Percentiles rank a stretch among this genome's conserved stretches.
Evolutionary conservation across 2,329 filamentous ascomycete species (phyloP).

Genomic region (Zymoseptoria pseudotritici): DNA sequence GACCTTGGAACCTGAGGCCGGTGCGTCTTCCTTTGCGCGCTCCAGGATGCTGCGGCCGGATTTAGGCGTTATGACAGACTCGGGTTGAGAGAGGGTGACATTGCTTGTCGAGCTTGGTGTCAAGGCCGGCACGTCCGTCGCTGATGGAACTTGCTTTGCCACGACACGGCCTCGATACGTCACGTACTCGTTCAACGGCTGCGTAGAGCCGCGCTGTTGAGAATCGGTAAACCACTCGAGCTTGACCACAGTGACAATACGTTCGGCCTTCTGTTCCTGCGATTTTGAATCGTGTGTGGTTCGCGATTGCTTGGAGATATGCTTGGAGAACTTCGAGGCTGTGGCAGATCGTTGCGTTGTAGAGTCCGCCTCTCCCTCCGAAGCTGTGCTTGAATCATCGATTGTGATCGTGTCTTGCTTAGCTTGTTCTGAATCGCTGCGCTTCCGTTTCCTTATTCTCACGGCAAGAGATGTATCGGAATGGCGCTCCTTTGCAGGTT

Average conservation of each 20-base stretch:
- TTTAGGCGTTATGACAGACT: neutral
- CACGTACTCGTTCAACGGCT: constrained; percentile 43
- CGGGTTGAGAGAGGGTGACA: neutral
- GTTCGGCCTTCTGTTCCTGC: constrained; percentile 9
- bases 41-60: constrained; percentile 35
- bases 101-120: neutral
- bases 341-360: neutral
- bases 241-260: constrained; percentile 44
- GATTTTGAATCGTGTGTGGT: neutral
- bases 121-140: neutral
- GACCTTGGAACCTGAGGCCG: constrained; percentile 2
- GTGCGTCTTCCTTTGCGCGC: constrained; percentile 42
- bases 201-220: constrained; percentile 32
- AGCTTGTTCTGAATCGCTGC: neutral
- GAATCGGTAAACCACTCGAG: constrained; percentile 49
- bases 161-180: constrained; percentile 45
- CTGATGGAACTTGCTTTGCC: constrained; percentile 26
- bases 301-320: neutral
- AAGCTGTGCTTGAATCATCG: constrained; percentile 30
- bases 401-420: constrained; percentile 11
- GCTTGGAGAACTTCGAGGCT: neutral
- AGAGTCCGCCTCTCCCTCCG: constrained; percentile 24
- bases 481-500: neutral
- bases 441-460: constrained; percentile 7
- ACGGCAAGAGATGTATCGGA: neutral